Conservation (phyloP, 2,329 filamentous ascomycete genomes). For the Helicocarpus griseus region DNA sequence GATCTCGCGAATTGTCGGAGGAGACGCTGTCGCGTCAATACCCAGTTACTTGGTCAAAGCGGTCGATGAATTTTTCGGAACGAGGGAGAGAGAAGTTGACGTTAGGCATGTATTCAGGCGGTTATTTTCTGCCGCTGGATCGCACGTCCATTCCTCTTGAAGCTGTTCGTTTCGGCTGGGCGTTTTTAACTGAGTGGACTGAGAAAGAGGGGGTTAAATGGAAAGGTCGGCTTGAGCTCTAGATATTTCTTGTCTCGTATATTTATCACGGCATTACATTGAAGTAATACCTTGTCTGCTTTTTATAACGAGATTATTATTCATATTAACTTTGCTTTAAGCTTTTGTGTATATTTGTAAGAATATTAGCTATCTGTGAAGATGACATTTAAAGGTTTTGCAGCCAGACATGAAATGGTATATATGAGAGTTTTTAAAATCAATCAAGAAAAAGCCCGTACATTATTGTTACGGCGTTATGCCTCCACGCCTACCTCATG, state of each 20-base stretch:
- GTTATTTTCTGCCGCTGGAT: constrained; percentile 36
- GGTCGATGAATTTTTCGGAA: constrained; percentile 28
- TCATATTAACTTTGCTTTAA: too few relatives aligned
- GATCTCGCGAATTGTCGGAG: constrained; percentile 30
- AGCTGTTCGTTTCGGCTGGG: constrained; percentile 35
- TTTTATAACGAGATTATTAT: too few relatives aligned
- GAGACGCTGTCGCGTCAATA: constrained; percentile 33
- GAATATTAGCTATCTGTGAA: too few relatives aligned
- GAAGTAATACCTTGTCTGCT: not conserved
- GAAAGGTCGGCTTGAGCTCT: constrained; percentile 32
- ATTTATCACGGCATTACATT: not conserved
- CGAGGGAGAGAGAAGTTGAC: constrained; percentile 26
- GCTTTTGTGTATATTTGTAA: too few relatives aligned
- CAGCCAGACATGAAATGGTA: too few relatives aligned
- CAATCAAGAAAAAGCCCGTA: too few relatives aligned
- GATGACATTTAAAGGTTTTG: too few relatives aligned
- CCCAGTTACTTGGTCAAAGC: constrained; percentile 35
- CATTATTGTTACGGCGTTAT: too few relatives aligned
- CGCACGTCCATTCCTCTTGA: constrained; percentile 34
- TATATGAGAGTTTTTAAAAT: too few relatives aligned
- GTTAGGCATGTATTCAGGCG: constrained; percentile 26
- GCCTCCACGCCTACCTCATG: too few relatives aligned
- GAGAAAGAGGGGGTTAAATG: constrained; percentile 37
- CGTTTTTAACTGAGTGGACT: constrained; percentile 39
- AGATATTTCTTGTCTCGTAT: constrained; percentile 9